phyloP scores from a whole-genome alignment of 1,284 basidiomycete genomes.

The Irpex lacteus region DNA sequence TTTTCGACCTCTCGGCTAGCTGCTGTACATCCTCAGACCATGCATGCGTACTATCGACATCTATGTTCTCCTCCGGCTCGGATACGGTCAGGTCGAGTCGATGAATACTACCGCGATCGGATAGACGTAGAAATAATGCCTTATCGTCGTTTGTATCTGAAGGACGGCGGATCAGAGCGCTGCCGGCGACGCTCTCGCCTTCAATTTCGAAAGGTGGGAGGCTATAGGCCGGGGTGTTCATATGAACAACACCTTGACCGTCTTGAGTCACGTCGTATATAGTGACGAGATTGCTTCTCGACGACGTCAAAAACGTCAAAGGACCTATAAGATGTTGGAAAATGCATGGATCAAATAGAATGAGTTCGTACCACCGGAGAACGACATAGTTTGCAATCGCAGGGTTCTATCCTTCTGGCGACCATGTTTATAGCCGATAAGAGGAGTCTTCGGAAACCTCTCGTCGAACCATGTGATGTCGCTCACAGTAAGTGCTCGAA shows the following conservation, averaged over 20 bases:
- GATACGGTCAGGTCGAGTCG: constrained; percentile 31
- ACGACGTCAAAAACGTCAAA: constrained; percentile 55
- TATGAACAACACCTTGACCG: constrained; percentile 38
- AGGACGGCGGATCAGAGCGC: constrained; percentile 41
- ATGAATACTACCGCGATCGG: constrained; percentile 45
- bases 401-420: constrained; percentile 61
- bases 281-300: constrained; percentile 53
- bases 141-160: constrained; percentile 22
- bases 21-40: constrained; percentile 40
- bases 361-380: constrained; percentile 33
- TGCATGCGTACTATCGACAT: constrained; percentile 16
- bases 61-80: constrained; percentile 5
- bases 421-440: constrained; percentile 60
- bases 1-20: constrained; percentile 31
- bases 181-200: constrained; percentile 39
- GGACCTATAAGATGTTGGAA: constrained; percentile 27
- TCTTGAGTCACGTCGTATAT: constrained; percentile 57
- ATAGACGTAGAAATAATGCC: constrained; percentile 44
- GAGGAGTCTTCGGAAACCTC: constrained; percentile 49
- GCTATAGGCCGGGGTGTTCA: constrained; percentile 43
- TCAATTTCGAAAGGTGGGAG: constrained; percentile 33
- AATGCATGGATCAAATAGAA: background rate
- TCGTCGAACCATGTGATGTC: constrained; percentile 68
- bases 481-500: constrained; percentile 54
- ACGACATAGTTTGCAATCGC: constrained; percentile 35